Evolutionary conservation across 73 alveolate species (phyloP), one percentile per base, ranked within the genome.

Genomic region (Blepharisma stoltei): DNA sequence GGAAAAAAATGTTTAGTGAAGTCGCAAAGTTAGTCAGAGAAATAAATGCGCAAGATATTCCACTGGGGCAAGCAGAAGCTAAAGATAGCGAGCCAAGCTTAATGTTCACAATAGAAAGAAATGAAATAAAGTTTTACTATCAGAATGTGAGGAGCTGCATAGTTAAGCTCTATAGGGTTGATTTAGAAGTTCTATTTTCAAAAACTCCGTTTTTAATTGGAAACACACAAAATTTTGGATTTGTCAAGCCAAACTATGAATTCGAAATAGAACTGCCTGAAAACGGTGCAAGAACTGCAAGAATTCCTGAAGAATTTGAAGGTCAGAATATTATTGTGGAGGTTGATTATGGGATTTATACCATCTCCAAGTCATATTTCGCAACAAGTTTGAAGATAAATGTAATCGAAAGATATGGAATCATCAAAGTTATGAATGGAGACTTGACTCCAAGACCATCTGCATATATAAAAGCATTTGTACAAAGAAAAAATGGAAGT

Each of bases 121-220:
- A 81, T 67, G 49, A 55, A 66, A 37, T 91, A 6, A 48, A 47
- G 25, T 67, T 93, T 14, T 84, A 82, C 6, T 93, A 84, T 55
- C 70, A 71, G 54, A 81, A 90, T 77, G 83, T 91, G 54, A 78
- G 80, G 44, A 60, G 47, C 8, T 46, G 90, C 11, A 79, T 6
- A 6, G 76, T 93, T 55, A 88, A 84, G 70, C 85, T 79, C 88
- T 93, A 93, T 82, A 52, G 80, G 46, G 84, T 92, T 43, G 96
- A 92, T 55, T 80, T 86, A 21, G 98, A 92, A 85, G 81, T 93
- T 9, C 66, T 93, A 70, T 93, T 93, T 89, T 89, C 96, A 18
- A 71, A 92, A 48, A 55, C 91, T 20, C 96, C 98, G 20, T 92
- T 88, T 81, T 66, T 88, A 37, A 88, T 70, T 44, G 86, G 45